These are phyloP conservation scores for Pleurostoma richardsiae DNA, from an alignment of 2,329 filamentous ascomycete species.

Conservation along the genomic window DNA sequence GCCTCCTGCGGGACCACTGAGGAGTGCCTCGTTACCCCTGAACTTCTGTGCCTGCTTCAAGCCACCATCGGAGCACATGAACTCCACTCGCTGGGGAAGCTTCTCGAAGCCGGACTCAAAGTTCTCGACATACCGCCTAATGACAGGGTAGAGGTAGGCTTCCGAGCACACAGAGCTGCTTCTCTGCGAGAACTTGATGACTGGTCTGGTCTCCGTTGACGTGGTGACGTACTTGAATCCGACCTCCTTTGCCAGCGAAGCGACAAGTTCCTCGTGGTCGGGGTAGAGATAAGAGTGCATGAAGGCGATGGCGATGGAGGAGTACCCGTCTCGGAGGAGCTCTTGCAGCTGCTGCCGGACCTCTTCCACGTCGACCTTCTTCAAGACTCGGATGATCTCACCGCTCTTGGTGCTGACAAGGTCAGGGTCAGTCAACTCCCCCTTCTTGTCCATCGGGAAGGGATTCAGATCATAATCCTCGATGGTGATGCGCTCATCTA, in stretches of 20 bases:
- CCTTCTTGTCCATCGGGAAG: constrained; percentile 41
- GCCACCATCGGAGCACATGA: constrained; percentile 57
- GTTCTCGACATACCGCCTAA: constrained; percentile 62
- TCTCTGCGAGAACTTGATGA: constrained; percentile 65
- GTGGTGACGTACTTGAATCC: constrained; percentile 65
- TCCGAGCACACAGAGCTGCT: constrained; percentile 66
- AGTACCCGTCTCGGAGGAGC: constrained; percentile 51
- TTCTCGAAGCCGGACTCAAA: constrained; percentile 60
- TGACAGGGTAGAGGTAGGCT: constrained; percentile 67
- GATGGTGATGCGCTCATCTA: constrained; percentile 67
- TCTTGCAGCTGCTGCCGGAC: constrained; percentile 52
- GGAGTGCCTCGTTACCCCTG: constrained; percentile 59
- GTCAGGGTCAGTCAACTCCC: constrained; percentile 25
- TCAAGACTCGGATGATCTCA: constrained; percentile 59
- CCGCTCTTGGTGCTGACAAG: constrained; percentile 59
- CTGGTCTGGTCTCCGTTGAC: constrained; percentile 62
- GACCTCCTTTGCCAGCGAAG: constrained; percentile 46
- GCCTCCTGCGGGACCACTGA: constrained; percentile 66
- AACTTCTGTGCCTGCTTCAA: constrained; percentile 49
- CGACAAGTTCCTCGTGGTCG: constrained; percentile 58
- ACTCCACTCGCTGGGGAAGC: constrained; percentile 56
- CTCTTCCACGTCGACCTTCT: constrained; percentile 41
- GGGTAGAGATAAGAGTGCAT: constrained; percentile 68
- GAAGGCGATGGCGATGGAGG: constrained; percentile 42
- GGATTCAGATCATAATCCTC: constrained; percentile 67